These are phyloP conservation scores for Stramenopiles sp. DNA, from an alignment of 352 stramenopile genomes.

Conservation along the genomic window DNA sequence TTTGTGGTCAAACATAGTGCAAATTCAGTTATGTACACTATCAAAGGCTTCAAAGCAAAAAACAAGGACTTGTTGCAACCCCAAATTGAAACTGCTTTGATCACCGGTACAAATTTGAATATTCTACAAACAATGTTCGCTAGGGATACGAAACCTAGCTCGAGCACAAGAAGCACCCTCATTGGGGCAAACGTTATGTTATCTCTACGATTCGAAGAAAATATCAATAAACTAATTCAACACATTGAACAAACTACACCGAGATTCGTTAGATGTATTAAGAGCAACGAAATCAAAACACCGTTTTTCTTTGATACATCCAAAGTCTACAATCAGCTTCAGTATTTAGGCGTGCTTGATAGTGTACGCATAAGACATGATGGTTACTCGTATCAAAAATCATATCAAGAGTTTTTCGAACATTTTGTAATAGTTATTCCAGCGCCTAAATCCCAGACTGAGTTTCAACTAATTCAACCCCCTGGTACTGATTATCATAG, in stretches of 20 bases:
- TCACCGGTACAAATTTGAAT: conserved; percentile 30
- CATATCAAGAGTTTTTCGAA: conserved; percentile 2
- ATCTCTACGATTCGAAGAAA: conserved; percentile 6
- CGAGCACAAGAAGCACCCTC: neutral
- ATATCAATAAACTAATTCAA: conserved; percentile 31
- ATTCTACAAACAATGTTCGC: neutral
- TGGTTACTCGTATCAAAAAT: conserved; percentile 10
- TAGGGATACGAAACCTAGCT: neutral
- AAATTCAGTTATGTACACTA: conserved; percentile 47
- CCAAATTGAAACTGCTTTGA: conserved; percentile 49
- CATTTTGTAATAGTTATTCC: conserved; percentile 10
- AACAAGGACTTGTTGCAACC: conserved; percentile 60
- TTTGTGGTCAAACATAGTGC: conserved; percentile 32
- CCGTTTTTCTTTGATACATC: conserved; percentile 11
- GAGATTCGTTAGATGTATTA: conserved; percentile 62
- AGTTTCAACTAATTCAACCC: conserved; percentile 12
- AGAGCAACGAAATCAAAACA: conserved; percentile 43
- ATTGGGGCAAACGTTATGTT: conserved; percentile 4
- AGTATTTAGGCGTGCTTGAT: conserved; percentile 52
- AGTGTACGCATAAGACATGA: conserved; percentile 50
- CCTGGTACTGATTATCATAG: neutral
- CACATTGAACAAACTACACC: conserved; percentile 63
- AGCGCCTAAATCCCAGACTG: neutral
- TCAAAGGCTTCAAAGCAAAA: conserved; percentile 42
- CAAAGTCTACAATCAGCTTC: conserved; percentile 4